A percentile compares a stretch with the other conserved stretches of the same genome.
Evolutionary conservation across 2,329 filamentous ascomycete species (phyloP).

Genomic region (Exophiala lecanii-corni): DNA sequence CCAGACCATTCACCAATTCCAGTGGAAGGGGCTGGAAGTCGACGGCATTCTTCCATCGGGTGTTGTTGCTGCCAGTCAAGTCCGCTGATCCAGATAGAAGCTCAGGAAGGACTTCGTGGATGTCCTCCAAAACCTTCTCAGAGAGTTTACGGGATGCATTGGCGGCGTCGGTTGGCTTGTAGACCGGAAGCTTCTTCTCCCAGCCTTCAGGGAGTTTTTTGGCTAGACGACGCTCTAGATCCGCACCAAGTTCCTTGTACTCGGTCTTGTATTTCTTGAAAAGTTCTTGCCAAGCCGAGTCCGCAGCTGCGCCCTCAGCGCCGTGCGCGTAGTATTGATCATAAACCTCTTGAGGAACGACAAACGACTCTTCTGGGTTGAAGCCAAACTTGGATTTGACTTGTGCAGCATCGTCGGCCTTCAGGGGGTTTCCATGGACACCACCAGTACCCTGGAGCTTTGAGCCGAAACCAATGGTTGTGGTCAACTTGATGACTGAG

Average conservation of each 20-base stretch:
- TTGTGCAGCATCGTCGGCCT: conserved; percentile 87
- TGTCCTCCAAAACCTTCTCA: conserved; percentile 84
- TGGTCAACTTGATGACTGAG: conserved; percentile 91
- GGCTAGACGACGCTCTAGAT: conserved; percentile 74
- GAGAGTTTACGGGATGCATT: conserved; percentile 94
- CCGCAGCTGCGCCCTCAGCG: conserved; percentile 77
- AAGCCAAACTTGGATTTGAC: conserved; percentile 96
- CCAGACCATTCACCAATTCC: conserved; percentile 86
- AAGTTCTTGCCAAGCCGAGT: conserved; percentile 93
- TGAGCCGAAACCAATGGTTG: conserved; percentile 95
- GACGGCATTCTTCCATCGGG: conserved; percentile 91
- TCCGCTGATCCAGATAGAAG: conserved; percentile 94
- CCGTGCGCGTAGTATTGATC: conserved; percentile 83
- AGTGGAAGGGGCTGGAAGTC: conserved; percentile 89
- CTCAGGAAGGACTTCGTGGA: conserved; percentile 79
- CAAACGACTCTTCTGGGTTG: conserved; percentile 88
- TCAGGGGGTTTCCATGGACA: conserved; percentile 94
- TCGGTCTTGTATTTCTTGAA: conserved; percentile 78
- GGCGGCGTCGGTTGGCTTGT: conserved; percentile 78
- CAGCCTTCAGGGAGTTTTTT: conserved; percentile 90
- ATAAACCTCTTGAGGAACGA: conserved; percentile 90
- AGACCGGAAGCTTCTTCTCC: conserved; percentile 88
- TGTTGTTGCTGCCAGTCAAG: conserved; percentile 97
- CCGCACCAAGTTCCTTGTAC: conserved; percentile 72
- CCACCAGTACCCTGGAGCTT: conserved; percentile 87